These are phyloP conservation scores for Candida fluviatilis DNA, from an alignment of 805 yeast genomes.

Conservation along the genomic window DNA sequence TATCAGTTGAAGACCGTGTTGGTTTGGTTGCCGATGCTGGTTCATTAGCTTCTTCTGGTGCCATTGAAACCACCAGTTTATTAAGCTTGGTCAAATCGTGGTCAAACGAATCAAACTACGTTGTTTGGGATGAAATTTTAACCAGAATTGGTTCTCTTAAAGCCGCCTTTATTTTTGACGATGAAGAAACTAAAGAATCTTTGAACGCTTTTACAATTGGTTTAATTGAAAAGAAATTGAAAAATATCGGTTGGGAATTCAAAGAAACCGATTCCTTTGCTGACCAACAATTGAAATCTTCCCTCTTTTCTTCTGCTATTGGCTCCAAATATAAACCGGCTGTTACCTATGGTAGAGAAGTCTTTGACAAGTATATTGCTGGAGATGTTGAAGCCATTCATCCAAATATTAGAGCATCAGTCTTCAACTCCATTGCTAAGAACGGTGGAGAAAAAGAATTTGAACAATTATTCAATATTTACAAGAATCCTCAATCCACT, in stretches of 20 bases:
- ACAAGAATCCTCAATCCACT: constrained; percentile 53
- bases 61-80: constrained; percentile 57
- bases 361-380: constrained; percentile 49
- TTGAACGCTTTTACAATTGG: constrained; percentile 50
- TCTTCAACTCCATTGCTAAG: constrained; percentile 64
- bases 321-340: constrained; percentile 46
- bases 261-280: constrained; percentile 51
- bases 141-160: constrained; percentile 45
- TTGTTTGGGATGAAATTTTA: constrained; percentile 64
- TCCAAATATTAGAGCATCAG: constrained; percentile 66
- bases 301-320: constrained; percentile 59
- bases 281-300: constrained; percentile 62
- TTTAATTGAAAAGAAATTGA: constrained; percentile 51
- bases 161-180: constrained; percentile 54
- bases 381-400: constrained; percentile 70
- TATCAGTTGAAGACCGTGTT: constrained; percentile 73
- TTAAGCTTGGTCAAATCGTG: constrained; percentile 57
- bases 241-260: constrained; percentile 64
- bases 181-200: constrained; percentile 41
- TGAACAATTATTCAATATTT: constrained; percentile 57
- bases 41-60: constrained; percentile 67
- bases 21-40: constrained; percentile 80
- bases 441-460: constrained; percentile 59
- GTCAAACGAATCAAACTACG: constrained; percentile 56
- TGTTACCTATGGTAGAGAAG: constrained; percentile 41